Evolutionary conservation across 2,329 filamentous ascomycete species (phyloP), one percentile per base, ranked within the genome.

Genomic region (Tothia fuscella): DNA sequence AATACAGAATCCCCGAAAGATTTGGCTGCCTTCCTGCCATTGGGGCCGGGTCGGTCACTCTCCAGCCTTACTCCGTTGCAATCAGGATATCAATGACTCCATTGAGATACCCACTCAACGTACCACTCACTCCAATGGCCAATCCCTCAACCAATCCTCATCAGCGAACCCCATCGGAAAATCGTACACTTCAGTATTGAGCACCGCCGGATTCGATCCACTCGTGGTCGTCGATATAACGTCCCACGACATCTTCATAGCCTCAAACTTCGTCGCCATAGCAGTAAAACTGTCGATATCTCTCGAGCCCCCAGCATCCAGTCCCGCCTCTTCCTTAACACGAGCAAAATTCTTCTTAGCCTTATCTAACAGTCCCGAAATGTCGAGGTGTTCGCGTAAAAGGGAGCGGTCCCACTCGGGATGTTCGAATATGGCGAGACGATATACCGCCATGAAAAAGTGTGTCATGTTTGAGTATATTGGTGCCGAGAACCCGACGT

Each of bases 371-470:
- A 31, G 6, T 9, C 31, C 10, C 12, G 10, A 36, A 6, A 40
- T 25, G 20, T 41, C 36, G 13, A 44, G 6, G 17, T 44, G 22
- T 9, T 21, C 9, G 7, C 12, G 17, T 6, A 42, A 33, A 20
- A n/a, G 32, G 14, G 6, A 20, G 9, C 57, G 60, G 43, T 68
- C 63, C 64, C 64, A 68, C 5, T 53, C 58, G 2, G 60, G 59
- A 36, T 62, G 57, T 5, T 66, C 62, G 3, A 59, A 52, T 1
- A 55, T 59, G 2, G 61, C 59, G 19, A 68, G 58, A 5, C 56
- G 53, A 47, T 64, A 66, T 5, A 67, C 50, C 2, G 56, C 50
- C 5, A 62, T 49, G 20, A 65, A 53, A 32, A 56, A 53, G 13
- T 63, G 60, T 2, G 57, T 57, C 5, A 64, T 47, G 31, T 59